These are phyloP conservation scores for Haplosporangium gracile DNA, from an alignment of 192 early-diverging fungal genomes.

Conservation along the genomic window DNA sequence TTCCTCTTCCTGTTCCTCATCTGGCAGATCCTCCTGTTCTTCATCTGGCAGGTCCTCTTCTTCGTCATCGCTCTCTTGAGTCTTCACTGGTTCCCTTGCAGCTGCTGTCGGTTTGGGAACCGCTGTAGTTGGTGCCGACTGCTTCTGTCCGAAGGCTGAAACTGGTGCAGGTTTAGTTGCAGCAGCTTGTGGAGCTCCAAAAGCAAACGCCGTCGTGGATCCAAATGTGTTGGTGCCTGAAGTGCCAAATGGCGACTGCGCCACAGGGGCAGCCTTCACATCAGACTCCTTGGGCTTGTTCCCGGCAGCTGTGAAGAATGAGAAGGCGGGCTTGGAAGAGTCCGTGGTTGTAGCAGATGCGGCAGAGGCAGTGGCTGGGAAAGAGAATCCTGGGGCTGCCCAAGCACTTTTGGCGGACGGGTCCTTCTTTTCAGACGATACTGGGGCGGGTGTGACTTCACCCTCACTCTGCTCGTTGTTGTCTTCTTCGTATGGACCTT, in stretches of 20 bases:
- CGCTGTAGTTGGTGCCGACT: neutral
- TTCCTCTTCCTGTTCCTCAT: neutral
- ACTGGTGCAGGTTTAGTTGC: neutral
- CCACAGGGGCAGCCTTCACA: neutral
- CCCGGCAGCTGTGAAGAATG: slow-evolving; percentile 26
- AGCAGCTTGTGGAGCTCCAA: slow-evolving; percentile 15
- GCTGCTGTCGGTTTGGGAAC: neutral
- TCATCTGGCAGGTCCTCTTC: slow-evolving; percentile 3
- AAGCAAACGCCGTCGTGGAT: slow-evolving; percentile 23
- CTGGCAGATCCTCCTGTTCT: neutral
- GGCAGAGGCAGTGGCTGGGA: slow-evolving; percentile 15
- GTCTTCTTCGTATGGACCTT: slow-evolving; percentile 12
- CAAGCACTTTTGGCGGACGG: slow-evolving; percentile 14
- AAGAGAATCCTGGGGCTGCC: slow-evolving; percentile 37
- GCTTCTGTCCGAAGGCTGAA: neutral
- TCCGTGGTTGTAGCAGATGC: neutral
- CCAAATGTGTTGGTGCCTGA: slow-evolving; percentile 41
- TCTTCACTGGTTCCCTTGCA: neutral
- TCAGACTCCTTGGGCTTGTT: slow-evolving; percentile 24
- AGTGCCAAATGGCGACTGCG: slow-evolving; percentile 20
- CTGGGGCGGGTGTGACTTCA: neutral
- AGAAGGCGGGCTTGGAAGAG: slow-evolving; percentile 14
- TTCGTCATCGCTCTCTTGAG: slow-evolving; percentile 1
- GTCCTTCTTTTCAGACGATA: neutral
- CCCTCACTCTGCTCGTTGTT: slow-evolving; percentile 9